phyloP scores from a whole-genome alignment of 2,329 filamentous ascomycete species.

The Botrytis sinoallii region DNA sequence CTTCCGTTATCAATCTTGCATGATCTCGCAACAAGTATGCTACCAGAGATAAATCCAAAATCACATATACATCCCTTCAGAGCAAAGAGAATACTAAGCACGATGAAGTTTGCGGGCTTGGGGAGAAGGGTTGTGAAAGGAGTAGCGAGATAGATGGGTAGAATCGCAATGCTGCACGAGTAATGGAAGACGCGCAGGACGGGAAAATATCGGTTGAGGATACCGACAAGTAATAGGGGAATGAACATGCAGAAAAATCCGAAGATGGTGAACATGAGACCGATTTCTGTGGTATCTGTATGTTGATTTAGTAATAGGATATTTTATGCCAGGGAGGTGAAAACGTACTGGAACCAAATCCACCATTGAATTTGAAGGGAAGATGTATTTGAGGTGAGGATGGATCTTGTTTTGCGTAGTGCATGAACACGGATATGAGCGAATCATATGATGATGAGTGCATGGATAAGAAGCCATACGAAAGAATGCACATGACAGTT shows the following conservation, averaged over 20 bases:
- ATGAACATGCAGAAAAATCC: conserved; percentile 6
- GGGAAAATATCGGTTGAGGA: neutral
- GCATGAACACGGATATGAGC: conserved; percentile 1
- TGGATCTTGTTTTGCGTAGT: neutral
- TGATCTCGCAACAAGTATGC: conserved; percentile 3
- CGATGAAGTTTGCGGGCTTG: neutral
- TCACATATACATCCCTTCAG: neutral
- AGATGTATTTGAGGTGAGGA: neutral
- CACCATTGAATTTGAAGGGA: conserved; percentile 8
- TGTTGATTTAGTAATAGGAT: neutral
- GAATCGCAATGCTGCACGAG: neutral
- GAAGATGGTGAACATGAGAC: conserved; percentile 14
- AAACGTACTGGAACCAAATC: conserved; percentile 1
- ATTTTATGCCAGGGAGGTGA: neutral
- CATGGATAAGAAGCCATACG: neutral
- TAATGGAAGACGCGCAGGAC: neutral
- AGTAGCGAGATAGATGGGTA: conserved; percentile 7
- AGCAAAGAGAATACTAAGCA: neutral
- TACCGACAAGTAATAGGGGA: neutral
- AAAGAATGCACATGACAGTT: conserved; percentile 6
- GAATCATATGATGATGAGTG: conserved; percentile 7
- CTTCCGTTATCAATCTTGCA: neutral
- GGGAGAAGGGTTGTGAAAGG: conserved; percentile 12
- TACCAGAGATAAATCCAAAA: neutral
- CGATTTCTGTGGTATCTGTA: conserved; percentile 7